A percentile compares a stretch with the other conserved stretches of the same genome.
phyloP scores from a whole-genome alignment of 768 basidiomycete species.

The Piloderma croceum region DNA sequence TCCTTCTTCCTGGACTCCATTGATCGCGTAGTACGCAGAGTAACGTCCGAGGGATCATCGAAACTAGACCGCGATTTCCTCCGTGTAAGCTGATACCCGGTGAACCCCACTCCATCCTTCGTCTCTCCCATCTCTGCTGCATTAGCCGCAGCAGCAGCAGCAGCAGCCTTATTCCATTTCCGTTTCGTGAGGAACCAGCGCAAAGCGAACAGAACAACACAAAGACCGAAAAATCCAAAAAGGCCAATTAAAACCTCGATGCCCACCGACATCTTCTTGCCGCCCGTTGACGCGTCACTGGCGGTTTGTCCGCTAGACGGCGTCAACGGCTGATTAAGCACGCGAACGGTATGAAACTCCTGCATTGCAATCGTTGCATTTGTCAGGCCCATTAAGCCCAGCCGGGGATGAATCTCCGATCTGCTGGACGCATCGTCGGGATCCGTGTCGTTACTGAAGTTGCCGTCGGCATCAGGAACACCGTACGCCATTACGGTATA shows the following conservation, averaged over 20 bases:
- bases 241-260: conserved; percentile 59
- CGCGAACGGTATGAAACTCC: conserved; percentile 67
- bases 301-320: conserved; percentile 10
- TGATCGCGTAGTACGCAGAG: conserved; percentile 33
- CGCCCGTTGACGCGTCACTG: conserved; percentile 12
- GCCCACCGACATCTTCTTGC: conserved; percentile 48
- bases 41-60: conserved; percentile 32
- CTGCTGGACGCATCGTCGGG: conserved; percentile 8
- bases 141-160: conserved; percentile 11
- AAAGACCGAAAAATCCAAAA: conserved; percentile 52
- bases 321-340: conserved; percentile 54
- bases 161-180: conserved; percentile 20
- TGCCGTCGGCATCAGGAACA: conserved; percentile 38
- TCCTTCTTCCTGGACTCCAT: conserved; percentile 36
- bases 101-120: conserved; percentile 17
- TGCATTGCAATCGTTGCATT: conserved; percentile 54
- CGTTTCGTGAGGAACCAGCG: conserved; percentile 47
- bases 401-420: conserved; percentile 32
- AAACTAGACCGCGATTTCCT: conserved; percentile 22
- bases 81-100: conserved; percentile 33
- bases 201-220: conserved; percentile 45
- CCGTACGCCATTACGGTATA: conserved; percentile 75
- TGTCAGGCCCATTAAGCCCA: conserved; percentile 63
- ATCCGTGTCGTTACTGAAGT: conserved; percentile 31
- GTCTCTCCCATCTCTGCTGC: conserved; percentile 11